phyloP scores from a whole-genome alignment of 441 rosid genomes.

The Adansonia grandidieri region DNA sequence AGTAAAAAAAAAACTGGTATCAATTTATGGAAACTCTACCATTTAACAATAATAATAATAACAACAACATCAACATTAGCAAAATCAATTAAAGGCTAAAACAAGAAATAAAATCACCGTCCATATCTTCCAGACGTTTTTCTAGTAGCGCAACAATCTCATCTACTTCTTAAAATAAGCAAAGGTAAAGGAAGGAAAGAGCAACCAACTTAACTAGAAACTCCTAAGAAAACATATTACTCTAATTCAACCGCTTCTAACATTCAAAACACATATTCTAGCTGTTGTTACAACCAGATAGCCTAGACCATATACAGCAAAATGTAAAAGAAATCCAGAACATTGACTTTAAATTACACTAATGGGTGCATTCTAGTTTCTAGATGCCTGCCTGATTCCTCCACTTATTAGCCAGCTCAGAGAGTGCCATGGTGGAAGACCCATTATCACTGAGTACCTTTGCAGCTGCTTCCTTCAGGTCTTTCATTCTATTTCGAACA shows the following conservation, averaged over 20 bases:
- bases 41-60: too few species aligned
- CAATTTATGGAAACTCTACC: too few species aligned
- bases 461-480: slow-evolving; percentile 53
- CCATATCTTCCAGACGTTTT: too few species aligned
- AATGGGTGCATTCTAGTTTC: not conserved
- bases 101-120: too few species aligned
- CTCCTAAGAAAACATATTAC: not conserved
- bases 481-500: slow-evolving; percentile 49
- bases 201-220: not conserved
- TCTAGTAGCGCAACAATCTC: too few species aligned
- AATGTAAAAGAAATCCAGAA: not conserved
- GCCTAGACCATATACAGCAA: not conserved
- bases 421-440: slow-evolving; percentile 52
- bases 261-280: not conserved
- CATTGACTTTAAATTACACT: not conserved
- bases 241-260: not conserved
- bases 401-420: slow-evolving; percentile 45
- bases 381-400: slow-evolving; percentile 11
- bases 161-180: too few species aligned
- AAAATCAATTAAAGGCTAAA: too few species aligned
- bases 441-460: slow-evolving; percentile 52
- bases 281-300: not conserved
- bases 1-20: too few species aligned
- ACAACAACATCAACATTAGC: too few species aligned
- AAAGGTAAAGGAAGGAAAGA: not conserved